phyloP scores from a whole-genome alignment of 768 basidiomycete genomes.

The Kwoniella botswanensis region DNA sequence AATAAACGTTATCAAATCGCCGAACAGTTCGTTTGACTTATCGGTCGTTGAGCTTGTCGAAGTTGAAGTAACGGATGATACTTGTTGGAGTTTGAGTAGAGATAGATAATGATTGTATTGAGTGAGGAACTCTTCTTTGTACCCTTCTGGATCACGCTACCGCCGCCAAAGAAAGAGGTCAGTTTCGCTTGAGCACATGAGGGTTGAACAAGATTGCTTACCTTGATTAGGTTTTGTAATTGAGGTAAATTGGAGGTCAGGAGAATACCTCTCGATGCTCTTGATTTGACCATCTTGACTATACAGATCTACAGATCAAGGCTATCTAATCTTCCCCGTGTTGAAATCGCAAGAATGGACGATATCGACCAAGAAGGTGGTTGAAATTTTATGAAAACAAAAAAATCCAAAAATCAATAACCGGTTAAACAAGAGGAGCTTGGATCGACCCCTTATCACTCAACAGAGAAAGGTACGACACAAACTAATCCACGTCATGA shows the following conservation, averaged over 20 bases:
- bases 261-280: conserved; percentile 66
- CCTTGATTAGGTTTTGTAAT: conserved; percentile 93
- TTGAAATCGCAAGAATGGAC: background rate
- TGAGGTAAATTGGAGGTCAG: conserved; percentile 90
- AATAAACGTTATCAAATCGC: conserved; percentile 88
- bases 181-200: background rate
- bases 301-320: background rate
- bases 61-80: conserved; percentile 30
- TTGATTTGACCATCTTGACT: conserved; percentile 46
- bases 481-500: background rate
- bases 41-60: conserved; percentile 60
- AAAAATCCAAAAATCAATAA: background rate
- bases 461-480: background rate
- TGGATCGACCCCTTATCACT: background rate
- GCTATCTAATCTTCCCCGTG: background rate
- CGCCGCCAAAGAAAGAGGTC: background rate
- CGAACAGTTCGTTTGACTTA: conserved; percentile 75
- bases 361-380: background rate
- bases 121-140: conserved; percentile 93
- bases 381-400: background rate
- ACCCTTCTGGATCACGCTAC: conserved; percentile 76
- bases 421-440: background rate
- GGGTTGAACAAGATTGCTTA: conserved; percentile 16
- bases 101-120: conserved; percentile 96
- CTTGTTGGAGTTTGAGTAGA: conserved; percentile 78